Conservation (phyloP, 2,329 filamentous ascomycete genomes). For the Neonectria sp. region DNA sequence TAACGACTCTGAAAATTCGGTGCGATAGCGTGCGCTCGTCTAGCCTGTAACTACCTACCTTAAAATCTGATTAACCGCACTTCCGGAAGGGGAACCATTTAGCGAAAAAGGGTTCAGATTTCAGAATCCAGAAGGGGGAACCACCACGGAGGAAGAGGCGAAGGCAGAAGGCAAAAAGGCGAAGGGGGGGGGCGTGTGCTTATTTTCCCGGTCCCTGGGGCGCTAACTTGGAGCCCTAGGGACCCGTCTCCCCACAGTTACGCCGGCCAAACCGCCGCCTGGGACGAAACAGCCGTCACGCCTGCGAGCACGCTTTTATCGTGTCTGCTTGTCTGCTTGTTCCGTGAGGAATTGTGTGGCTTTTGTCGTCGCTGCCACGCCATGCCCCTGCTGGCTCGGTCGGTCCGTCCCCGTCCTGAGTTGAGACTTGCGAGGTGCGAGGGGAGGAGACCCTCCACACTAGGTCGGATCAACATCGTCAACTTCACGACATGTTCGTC, state of each 20-base stretch:
- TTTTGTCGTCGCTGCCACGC: slow-evolving; percentile 6
- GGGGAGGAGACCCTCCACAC: slow-evolving; percentile 11
- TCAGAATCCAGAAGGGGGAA: neutral
- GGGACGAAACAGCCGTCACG: slow-evolving; percentile 54
- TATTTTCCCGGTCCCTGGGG: slow-evolving; percentile 4
- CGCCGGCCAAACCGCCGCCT: slow-evolving; percentile 71
- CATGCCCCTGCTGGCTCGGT: slow-evolving; percentile 19
- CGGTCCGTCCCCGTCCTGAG: slow-evolving; percentile 28
- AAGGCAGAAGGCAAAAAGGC: neutral
- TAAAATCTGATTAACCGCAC: slow-evolving; percentile 12
- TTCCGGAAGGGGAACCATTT: slow-evolving; percentile 30
- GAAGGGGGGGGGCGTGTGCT: slow-evolving; percentile 8
- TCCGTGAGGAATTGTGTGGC: neutral
- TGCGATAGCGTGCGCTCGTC: neutral
- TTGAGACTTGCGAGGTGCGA: neutral
- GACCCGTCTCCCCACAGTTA: slow-evolving; percentile 66
- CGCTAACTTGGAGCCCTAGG: slow-evolving; percentile 24
- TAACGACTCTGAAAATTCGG: neutral
- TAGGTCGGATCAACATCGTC: slow-evolving; percentile 16
- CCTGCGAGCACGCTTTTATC: slow-evolving; percentile 31
- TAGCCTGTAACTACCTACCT: neutral
- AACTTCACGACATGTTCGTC: slow-evolving; percentile 8
- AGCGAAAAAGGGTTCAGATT: slow-evolving; percentile 29
- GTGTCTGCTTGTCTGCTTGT: slow-evolving; percentile 15
- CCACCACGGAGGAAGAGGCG: neutral